Base-by-base conservation (phyloP, 2,329 filamentous ascomycete genomes). In the Penicillium sp. region DNA sequence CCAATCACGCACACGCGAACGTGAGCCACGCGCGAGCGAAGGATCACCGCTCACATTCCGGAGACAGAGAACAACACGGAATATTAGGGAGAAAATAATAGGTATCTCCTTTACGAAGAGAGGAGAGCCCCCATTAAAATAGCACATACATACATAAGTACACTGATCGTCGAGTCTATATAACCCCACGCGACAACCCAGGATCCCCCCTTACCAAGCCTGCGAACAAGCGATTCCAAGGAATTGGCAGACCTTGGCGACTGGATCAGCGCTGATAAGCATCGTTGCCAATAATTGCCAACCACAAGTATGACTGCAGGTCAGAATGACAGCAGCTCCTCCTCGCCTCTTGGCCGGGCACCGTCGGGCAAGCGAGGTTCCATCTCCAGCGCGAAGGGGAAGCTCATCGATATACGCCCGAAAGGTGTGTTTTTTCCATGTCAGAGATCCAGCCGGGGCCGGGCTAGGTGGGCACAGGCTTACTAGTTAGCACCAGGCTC, bases 351-450 rank as follows among this genome's bases (percentile, higher is more conserved):
- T 56, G 31, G 54, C 54, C 54, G 19, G 45, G 17, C 30, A 17
- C 15, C 17, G n/a, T 35, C 44, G 47, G 35, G 45, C 54, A 48
- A n/a, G n/a, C 30, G 35, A 35, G 17, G 30, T 7, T 58, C 47
- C 1, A 21, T 45, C 41, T 51, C 47, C 13, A 50, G 15, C 2
- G 19, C n/a, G 23, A 23, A 15, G 23, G 17, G 7, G 19, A 50
- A n/a, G 11, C 35, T 58, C 5, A 51, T 58, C 0, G 56, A 58
- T 11, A 21, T 58, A 49, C 56, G 56, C 47, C 56, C 56, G 47
- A 58, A 58, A 35, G 56, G 56, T 58, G 48, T 7, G 5, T 2
- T n/a, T 6, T 30, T 2, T 13, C 26, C 5, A 3, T n/a, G 26
- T 3, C n/a, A 11, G n/a, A 3, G 41, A 30, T 21, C 21, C 21